Evolutionary conservation across 2,329 filamentous ascomycete genomes (phyloP).

Genomic region (Acarospora socialis): DNA sequence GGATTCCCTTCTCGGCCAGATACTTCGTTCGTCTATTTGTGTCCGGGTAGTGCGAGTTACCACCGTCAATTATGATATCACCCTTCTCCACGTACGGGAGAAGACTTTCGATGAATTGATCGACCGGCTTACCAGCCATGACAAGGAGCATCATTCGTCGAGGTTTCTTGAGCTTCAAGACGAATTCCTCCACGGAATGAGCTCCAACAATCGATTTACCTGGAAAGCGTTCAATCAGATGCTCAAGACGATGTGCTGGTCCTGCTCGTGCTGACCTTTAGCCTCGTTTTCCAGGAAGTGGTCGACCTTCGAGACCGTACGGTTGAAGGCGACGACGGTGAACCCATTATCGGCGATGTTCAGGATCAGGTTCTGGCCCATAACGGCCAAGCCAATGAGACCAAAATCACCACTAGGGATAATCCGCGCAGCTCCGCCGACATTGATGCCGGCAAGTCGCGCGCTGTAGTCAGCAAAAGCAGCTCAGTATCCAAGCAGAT

Average conservation of each 20-base stretch:
- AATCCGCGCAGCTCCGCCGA: constrained; percentile 44
- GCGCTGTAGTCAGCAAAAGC: constrained; percentile 44
- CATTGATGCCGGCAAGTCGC: constrained; percentile 59
- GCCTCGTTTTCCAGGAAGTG: constrained; percentile 81
- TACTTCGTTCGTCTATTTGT: constrained; percentile 94
- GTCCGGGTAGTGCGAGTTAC: constrained; percentile 98
- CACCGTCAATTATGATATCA: constrained; percentile 98
- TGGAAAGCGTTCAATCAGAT: constrained; percentile 27
- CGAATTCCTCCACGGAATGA: constrained; percentile 86
- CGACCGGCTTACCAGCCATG: constrained; percentile 94
- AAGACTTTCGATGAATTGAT: constrained; percentile 96
- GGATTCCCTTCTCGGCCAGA: constrained; percentile 72
- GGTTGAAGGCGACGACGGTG: constrained; percentile 97
- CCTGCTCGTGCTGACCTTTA: constrained; percentile 42
- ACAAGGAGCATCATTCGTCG: constrained; percentile 97
- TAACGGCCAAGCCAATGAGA: constrained; percentile 85
- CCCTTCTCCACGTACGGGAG: constrained; percentile 68
- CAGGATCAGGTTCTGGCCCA: constrained; percentile 78
- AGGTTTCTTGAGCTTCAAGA: constrained; percentile 91
- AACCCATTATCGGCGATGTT: constrained; percentile 86
- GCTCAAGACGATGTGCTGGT: background rate
- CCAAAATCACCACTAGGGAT: constrained; percentile 66
- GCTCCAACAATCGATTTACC: constrained; percentile 92
- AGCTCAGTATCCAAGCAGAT: no score
- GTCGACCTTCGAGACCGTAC: constrained; percentile 97